Base-by-base conservation (phyloP, 176 grass and related monocot species). In the Oryza rufipogon region DNA sequence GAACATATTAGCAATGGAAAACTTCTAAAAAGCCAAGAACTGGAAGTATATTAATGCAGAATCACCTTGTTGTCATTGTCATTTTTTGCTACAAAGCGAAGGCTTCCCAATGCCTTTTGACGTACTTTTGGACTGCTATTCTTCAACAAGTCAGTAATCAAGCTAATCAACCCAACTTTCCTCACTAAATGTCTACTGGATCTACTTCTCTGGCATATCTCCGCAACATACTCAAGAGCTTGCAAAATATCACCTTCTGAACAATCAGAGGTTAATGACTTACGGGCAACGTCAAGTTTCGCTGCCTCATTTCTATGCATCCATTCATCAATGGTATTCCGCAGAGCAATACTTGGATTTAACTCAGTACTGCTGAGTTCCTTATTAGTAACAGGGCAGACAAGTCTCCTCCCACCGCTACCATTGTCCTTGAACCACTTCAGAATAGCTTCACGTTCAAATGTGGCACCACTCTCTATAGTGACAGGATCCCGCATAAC, bases 271-370 rank as follows among this genome's bases (percentile, higher is more conserved):
- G 82, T 83, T 23, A 97, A 79, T 28, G 87, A 91, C 76, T 79
- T 91, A 68, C 74, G 78, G 33, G 92, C 85, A 7, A 82, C 87
- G 4, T 98, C 96, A 83, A 98, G 91, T 77, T 92, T 90, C 13
- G 93, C 93, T 16, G 83, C 70, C 60, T 90, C 92, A 67, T 98
- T 98, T 80, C 96, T 88, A 44, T 93, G 78, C 71, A 72, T 95
- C 96, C 96, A 98, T 88, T 98, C 96, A 91, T 90, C 83, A 83
- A 98, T 98, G 42, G 93, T 93, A 68, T 92, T 98, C 71, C 73
- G 80, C 49, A 98, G 85, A 48, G 96, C 95, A 84, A 98, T 90
- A 71, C 96, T 98, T 30, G 93, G 92, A 54, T 88, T 98, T 44
- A 98, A 87, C 7, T 95, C 92, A 47, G 85, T 93, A 77, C 76